Evolutionary conservation across 1,139 yeast species (phyloP).

Genomic region (Eremothecium cymbalariae): DNA sequence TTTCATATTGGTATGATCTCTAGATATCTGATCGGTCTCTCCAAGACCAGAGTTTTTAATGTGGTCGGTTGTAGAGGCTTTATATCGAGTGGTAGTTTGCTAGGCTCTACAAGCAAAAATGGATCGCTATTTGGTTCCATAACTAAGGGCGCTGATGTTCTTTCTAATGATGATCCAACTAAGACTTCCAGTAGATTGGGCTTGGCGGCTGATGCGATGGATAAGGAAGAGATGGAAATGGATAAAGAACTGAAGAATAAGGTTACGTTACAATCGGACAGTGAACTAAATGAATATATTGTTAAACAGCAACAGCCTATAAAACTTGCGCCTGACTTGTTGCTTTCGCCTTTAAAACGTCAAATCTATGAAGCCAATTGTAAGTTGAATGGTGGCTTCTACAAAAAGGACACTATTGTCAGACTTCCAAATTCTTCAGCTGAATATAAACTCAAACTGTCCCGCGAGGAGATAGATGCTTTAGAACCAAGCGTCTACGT

Average conservation of each 20-base stretch:
- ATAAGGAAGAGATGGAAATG: slow-evolving; percentile 10
- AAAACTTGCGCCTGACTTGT: slow-evolving; percentile 36
- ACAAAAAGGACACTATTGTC: slow-evolving; percentile 53
- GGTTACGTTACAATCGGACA: slow-evolving; percentile 35
- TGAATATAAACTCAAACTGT: slow-evolving; percentile 48
- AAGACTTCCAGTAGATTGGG: slow-evolving; percentile 20
- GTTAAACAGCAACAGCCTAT: slow-evolving; percentile 33
- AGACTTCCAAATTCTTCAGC: slow-evolving; percentile 40
- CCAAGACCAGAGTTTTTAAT: background rate
- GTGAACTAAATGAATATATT: slow-evolving; percentile 37
- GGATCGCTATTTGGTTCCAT: slow-evolving; percentile 12
- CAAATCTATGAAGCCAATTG: slow-evolving; percentile 57
- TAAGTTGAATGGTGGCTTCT: slow-evolving; percentile 54
- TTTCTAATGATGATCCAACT: slow-evolving; percentile 12
- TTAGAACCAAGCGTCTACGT: slow-evolving; percentile 80
- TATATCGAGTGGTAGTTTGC: background rate
- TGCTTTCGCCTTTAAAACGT: slow-evolving; percentile 67
- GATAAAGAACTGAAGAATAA: slow-evolving; percentile 11
- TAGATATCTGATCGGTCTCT: background rate
- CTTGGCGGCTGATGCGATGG: slow-evolving; percentile 17
- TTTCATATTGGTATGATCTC: no score
- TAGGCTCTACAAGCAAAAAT: background rate
- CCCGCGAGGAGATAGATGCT: slow-evolving; percentile 59
- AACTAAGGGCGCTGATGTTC: slow-evolving; percentile 8
- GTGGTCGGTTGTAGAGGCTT: background rate